phyloP scores from a whole-genome alignment of 2,329 filamentous ascomycete genomes.

The Passalora sequoiae region DNA sequence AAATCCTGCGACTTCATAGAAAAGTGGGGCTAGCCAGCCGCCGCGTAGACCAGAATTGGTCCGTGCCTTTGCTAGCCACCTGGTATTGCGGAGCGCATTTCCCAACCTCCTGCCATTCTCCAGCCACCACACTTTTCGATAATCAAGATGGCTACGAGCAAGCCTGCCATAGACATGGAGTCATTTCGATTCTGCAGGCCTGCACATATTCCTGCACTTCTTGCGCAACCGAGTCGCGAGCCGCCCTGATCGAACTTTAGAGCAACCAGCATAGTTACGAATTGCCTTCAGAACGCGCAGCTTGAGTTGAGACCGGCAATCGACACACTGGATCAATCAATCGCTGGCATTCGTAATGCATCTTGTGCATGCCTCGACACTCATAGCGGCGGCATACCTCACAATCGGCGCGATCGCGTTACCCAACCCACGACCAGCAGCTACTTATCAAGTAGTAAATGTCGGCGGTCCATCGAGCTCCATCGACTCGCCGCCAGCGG shows the following conservation, averaged over 20 bases:
- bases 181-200: slow-evolving; percentile 1
- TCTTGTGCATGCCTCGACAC: slow-evolving; percentile 7
- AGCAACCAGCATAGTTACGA: not conserved
- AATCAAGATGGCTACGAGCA: slow-evolving; percentile 10
- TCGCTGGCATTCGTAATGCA: slow-evolving; percentile 15
- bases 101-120: slow-evolving; percentile 9
- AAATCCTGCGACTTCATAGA: no score
- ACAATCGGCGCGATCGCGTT: slow-evolving; percentile 24
- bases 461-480: slow-evolving; percentile 23
- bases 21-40: no score
- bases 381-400: slow-evolving; percentile 23
- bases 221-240: slow-evolving; percentile 14
- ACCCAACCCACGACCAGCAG: slow-evolving; percentile 22
- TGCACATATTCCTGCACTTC: slow-evolving; percentile 10
- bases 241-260: slow-evolving; percentile 13
- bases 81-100: no score
- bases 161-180: slow-evolving; percentile 6
- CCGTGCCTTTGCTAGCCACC: no score
- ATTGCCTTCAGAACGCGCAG: no score
- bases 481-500: slow-evolving; percentile 9
- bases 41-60: no score
- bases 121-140: no score
- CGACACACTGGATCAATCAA: slow-evolving; percentile 1
- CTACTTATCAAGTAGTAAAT: slow-evolving; percentile 31
- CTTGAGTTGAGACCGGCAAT: not conserved